Base-by-base conservation (phyloP, 2,329 filamentous ascomycete genomes). In the Ciborinia camelliae region DNA sequence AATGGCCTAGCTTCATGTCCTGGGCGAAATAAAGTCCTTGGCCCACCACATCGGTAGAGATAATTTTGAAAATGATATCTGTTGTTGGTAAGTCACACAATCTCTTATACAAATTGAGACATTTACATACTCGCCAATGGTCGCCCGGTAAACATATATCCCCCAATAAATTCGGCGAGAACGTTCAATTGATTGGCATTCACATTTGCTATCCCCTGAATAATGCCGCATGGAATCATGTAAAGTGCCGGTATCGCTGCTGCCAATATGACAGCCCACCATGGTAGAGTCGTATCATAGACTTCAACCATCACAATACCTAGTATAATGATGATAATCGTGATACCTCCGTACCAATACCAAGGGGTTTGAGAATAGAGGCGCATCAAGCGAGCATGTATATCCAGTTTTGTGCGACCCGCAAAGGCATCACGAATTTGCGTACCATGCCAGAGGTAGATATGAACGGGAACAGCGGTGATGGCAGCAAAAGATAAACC, bases 1-100 rank as follows among this genome's bases (percentile, higher is more conserved):
- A 80, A 70, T 80, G 78, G 18, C 80, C 81, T 26, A 83, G 75
- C 68, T 83, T 83, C 73, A 82, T 77, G 66, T 82, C 80, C 8
- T 76, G 75, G 2, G 80, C 75, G 66, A 80, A 81, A 8, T 75
- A 75, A 23, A 82, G 74, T 4, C 78, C 79, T 65, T 81, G 79
- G 73, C 76, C 53, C 64, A 79, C 71, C 45, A 79, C 77, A 65
- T 79, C 78, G 2, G 75, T 77, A 4, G 76, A 78, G 5, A 80
- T 70, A 68, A 86, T 88, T 76, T 90, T 90, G 79, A 91, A 90
- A 78, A 90, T 83, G 87, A 91, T 91, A 82, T 90, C 88, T 61
- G 86, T 86, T 68, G 18, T 90, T 80, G 88, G 87, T 6, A 81
- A 82, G 32, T 88, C 12, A 26, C 3, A 41, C 12, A 5, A 37